Conservation (phyloP, 2,329 filamentous ascomycete species). For the Alternaria sp. region DNA sequence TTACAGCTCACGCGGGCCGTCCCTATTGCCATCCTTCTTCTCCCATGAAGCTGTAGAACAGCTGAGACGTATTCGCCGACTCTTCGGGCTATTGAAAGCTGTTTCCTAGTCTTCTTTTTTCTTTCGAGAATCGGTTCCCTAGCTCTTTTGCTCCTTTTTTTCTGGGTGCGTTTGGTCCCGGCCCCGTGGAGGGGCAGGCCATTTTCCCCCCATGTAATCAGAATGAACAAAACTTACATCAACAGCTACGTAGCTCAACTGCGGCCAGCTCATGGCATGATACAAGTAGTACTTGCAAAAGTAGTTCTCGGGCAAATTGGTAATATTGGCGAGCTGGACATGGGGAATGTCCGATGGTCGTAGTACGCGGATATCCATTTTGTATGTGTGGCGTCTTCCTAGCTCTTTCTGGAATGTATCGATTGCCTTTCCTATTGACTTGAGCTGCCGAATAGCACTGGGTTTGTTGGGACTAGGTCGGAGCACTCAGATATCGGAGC, state of each 20-base stretch:
- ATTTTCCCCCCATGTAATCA: background rate
- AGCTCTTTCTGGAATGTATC: background rate
- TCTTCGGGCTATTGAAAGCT: too few species aligned
- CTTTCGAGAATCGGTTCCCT: background rate
- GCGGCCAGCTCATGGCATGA: conserved; percentile 97
- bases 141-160: background rate
- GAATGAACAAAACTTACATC: conserved; percentile 62
- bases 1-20: too few species aligned
- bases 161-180: background rate
- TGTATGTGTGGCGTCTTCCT: conserved; percentile 1
- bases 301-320: conserved; percentile 99
- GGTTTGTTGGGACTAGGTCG: background rate
- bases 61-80: background rate
- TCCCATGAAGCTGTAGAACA: background rate
- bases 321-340: conserved; percentile 98
- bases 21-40: too few species aligned
- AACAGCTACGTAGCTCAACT: conserved; percentile 95
- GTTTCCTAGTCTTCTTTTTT: background rate
- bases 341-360: conserved; percentile 84
- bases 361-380: conserved; percentile 91
- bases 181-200: background rate
- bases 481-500: background rate
- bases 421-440: background rate
- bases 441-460: background rate
- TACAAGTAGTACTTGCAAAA: conserved; percentile 99